Conservation (phyloP, 345 rosid species). For the Carallia brachiata region DNA sequence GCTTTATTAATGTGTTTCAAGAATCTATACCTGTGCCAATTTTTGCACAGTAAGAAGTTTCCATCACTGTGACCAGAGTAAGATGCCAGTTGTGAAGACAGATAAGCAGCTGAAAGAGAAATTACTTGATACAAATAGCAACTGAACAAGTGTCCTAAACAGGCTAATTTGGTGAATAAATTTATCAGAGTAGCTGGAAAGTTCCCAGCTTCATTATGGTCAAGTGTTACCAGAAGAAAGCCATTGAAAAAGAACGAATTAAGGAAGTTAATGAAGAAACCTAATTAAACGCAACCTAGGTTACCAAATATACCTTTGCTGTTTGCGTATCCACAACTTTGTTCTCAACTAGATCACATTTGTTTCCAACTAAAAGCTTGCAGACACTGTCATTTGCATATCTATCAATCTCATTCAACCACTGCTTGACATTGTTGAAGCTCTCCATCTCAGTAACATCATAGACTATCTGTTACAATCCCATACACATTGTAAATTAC, state of each 20-base stretch:
- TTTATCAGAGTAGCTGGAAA: no score
- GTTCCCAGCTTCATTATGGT: no score
- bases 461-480: conserved; percentile 59
- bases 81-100: no score
- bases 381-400: conserved; percentile 90
- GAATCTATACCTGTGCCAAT: no score
- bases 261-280: not conserved
- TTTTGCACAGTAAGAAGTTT: no score
- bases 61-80: no score
- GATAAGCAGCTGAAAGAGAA: no score
- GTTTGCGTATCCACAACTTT: conserved; percentile 83
- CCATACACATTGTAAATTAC: conserved; percentile 5
- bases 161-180: not conserved
- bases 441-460: conserved; percentile 89
- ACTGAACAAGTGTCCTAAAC: not conserved
- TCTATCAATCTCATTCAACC: conserved; percentile 81
- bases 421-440: conserved; percentile 88
- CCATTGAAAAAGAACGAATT: not conserved
- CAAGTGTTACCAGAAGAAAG: not conserved
- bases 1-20: no score
- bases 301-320: conserved; percentile 51
- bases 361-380: conserved; percentile 84
- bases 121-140: no score
- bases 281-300: not conserved
- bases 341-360: conserved; percentile 72